These are phyloP conservation scores for Kwoniella europaea DNA, from an alignment of 768 basidiomycete genomes.

Conservation along the genomic window DNA sequence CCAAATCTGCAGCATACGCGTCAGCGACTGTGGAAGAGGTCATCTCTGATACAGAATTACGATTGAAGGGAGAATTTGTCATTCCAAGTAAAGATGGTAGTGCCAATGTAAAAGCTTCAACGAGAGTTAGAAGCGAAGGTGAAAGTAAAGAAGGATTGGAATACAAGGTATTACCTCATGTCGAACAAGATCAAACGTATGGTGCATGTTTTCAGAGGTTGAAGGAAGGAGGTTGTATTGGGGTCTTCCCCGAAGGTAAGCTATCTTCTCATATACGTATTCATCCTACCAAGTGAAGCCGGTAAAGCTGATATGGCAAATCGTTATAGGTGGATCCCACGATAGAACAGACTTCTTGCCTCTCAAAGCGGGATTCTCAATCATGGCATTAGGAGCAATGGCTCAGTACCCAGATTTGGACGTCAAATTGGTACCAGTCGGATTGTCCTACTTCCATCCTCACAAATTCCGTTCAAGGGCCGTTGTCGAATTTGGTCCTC, in stretches of 20 bases:
- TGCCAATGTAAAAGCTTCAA: slow-evolving; percentile 54
- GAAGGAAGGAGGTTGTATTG: slow-evolving; percentile 84
- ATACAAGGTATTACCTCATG: slow-evolving; percentile 82
- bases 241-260: slow-evolving; percentile 96
- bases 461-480: slow-evolving; percentile 91
- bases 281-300: background rate
- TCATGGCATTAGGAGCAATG: slow-evolving; percentile 99
- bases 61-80: slow-evolving; percentile 51
- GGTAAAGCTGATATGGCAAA: slow-evolving; percentile 3
- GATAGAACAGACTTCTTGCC: slow-evolving; percentile 95
- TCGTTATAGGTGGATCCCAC: slow-evolving; percentile 85
- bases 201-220: slow-evolving; percentile 85
- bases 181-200: slow-evolving; percentile 96
- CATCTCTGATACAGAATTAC: slow-evolving; percentile 80
- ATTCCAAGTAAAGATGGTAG: slow-evolving; percentile 54
- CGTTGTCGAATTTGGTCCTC: slow-evolving; percentile 93
- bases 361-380: slow-evolving; percentile 93
- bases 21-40: slow-evolving; percentile 86
- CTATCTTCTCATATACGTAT: background rate
- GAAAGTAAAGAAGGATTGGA: slow-evolving; percentile 66
- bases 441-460: slow-evolving; percentile 72
- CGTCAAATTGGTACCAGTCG: slow-evolving; percentile 83
- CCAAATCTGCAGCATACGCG: slow-evolving; percentile 75
- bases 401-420: slow-evolving; percentile 80
- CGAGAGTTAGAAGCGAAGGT: slow-evolving; percentile 42